phyloP scores from a whole-genome alignment of 176 grass and related monocot genomes.

The Panicum miliaceum region DNA sequence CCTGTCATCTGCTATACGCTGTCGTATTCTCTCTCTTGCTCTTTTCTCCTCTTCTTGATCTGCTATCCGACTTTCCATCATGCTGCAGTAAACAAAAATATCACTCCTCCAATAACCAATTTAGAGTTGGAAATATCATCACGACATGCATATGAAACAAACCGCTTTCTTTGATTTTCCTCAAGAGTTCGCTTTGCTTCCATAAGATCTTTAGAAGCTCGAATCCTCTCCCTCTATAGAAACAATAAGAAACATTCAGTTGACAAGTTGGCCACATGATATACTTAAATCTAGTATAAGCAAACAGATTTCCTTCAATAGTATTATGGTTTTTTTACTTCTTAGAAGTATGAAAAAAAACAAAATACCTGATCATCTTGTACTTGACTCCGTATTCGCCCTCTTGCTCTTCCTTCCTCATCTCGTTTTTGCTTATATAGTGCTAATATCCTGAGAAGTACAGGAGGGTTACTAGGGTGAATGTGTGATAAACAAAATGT shows the following conservation, averaged over 20 bases:
- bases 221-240: conserved; percentile 66
- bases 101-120: not conserved
- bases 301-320: not conserved
- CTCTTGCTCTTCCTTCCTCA: conserved; percentile 52
- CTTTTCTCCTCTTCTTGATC: conserved; percentile 87
- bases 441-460: conserved; percentile 56
- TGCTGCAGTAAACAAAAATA: conserved; percentile 57
- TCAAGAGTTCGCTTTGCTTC: conserved; percentile 73
- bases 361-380: conserved; percentile 63
- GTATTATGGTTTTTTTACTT: conserved; percentile 25
- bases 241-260: conserved; percentile 35
- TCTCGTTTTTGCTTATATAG: conserved; percentile 57
- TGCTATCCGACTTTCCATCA: conserved; percentile 60
- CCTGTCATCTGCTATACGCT: conserved; percentile 79
- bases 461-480: conserved; percentile 17
- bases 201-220: conserved; percentile 64
- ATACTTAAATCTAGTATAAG: not conserved
- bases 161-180: conserved; percentile 87
- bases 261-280: not conserved
- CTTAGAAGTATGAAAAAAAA: not conserved
- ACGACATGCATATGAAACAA: conserved; percentile 37
- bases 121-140: not conserved
- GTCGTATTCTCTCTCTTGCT: conserved; percentile 73
- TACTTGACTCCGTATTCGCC: conserved; percentile 42
- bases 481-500: conserved; percentile 28